Evolutionary conservation across 345 rosid species (phyloP).

Genomic region (Linum usitatissimum): DNA sequence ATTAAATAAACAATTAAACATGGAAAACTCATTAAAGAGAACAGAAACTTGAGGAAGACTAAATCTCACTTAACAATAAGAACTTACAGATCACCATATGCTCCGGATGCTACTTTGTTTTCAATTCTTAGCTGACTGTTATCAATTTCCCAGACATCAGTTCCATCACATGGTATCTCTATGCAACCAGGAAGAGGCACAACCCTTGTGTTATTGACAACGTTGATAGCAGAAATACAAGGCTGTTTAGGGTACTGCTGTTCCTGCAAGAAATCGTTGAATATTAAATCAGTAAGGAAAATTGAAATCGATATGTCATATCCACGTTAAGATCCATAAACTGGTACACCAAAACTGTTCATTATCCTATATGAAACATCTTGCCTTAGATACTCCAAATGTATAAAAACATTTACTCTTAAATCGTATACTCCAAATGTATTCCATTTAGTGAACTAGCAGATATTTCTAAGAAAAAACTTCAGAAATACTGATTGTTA

Average conservation of each 20-base stretch:
- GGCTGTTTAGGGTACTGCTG: slow-evolving; percentile 35
- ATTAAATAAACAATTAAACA: slow-evolving; percentile 6
- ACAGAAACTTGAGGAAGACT: background rate
- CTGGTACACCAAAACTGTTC: background rate
- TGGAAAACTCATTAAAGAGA: background rate
- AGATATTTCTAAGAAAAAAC: background rate
- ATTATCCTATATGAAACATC: background rate
- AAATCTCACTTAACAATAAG: slow-evolving; percentile 8
- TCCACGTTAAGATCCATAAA: background rate
- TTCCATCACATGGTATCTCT: slow-evolving; percentile 82
- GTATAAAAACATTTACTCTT: no score
- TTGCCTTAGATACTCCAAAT: no score
- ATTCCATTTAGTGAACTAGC: background rate
- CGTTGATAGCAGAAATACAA: slow-evolving; percentile 26
- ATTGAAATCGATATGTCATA: slow-evolving; percentile 1
- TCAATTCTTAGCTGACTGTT: slow-evolving; percentile 55
- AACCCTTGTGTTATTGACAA: slow-evolving; percentile 29
- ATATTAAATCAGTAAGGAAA: background rate
- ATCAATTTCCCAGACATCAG: slow-evolving; percentile 97
- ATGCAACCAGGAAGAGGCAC: slow-evolving; percentile 47
- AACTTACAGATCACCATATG: slow-evolving; percentile 83
- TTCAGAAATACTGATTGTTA: background rate
- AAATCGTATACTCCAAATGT: no score
- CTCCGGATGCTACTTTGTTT: slow-evolving; percentile 77
- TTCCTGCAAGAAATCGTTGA: slow-evolving; percentile 40